Base-by-base conservation (phyloP, 2,329 filamentous ascomycete species). In the Epichloe aotearoae region DNA sequence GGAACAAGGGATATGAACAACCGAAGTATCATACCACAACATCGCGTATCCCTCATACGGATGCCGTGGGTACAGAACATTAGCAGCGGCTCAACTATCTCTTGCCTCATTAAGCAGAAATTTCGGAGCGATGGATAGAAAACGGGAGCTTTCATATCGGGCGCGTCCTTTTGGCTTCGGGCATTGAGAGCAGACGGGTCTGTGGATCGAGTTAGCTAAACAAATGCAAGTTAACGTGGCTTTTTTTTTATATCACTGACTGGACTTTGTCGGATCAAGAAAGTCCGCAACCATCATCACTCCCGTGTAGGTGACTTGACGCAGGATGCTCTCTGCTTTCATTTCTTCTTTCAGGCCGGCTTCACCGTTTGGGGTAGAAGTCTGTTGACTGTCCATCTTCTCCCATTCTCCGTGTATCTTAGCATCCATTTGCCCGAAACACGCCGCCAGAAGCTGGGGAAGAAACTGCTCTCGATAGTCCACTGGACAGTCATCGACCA, bases 321-420 rank as follows among this genome's bases (percentile, higher is more conserved):
- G 82, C 44, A 98, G 72, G 33, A 98, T 94, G 62, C 91, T 97
- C 66, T 98, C 93, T 6, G 88, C 84, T 68, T 96, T 95, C 93
- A 98, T 98, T 69, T 98, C 93, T 58, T 96, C 89, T 1, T 86
- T 87, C 49, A 98, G 71, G 53, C 62, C 67, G n/a, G 87, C 86
- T 50, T 90, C 88, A 19, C 83, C 83, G 3, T 83, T 83, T 1
- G 83, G 77, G 41, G 78, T 76, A 12, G 81, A 71, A 19, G 70
- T 72, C 57, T 85, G 77, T 55, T 80, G 71, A 55, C 76, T 70
- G 62, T 83, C 79, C 52, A 96, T 80, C 56, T 80, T 80, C 54
- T 84, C 80, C 93, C 93, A 98, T 64, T 97, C 91, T 0, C 78
- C 74, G 36, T 81, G 86, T 55, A 97, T 86, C 69, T 97, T 97